Evolutionary conservation across 306 rosid genomes (phyloP), one percentile per base, ranked within the genome.

Genomic region (Lupinus albus): DNA sequence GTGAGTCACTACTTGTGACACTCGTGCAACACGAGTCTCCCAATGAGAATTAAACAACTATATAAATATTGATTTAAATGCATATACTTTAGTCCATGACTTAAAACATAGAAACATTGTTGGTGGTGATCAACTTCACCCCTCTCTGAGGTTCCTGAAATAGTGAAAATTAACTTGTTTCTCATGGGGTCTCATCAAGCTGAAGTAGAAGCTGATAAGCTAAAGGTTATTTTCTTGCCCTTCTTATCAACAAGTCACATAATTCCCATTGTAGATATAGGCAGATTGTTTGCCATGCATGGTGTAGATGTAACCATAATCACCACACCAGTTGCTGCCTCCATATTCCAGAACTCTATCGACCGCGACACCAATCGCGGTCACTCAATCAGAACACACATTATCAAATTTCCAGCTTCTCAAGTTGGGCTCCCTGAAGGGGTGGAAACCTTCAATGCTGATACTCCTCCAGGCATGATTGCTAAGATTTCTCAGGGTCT

Each of bases 261-360:
- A 4, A 80, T 83, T 13, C 86, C 86, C 7, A 3, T 78, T 6
- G 83, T 75, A 0, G 86, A 82, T 28, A 71, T 69, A 17, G 83
- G 79, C 21, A 71, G 83, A 8, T 55, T 78, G 73, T 82, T 82
- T 10, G 81, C 83, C 11, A 28, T 72, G 2, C 70, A 67, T 39
- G 25, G 25, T 20, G 54, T 78, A 0, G 72, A 71, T 1, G 76
- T 76, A 32, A 75, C 83, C 61, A 67, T 82, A 2, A 16, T 78
- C 70, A 68, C 82, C 70, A 79, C 84, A 15, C 6, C 67, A 7
- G 28, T 54, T 38, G 79, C 79, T 32, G 68, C 78, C 56, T 44
- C 77, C 58, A 47, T 76, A 8, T 83, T 83, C 58, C 75, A 79
- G 13, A 78, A 61, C 11, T 76, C 82, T 46, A 55, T 83, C 1